Evolutionary conservation across 2,329 filamentous ascomycete genomes (phyloP), one percentile per base, ranked within the genome.

Genomic region (Paecilomyces sp.): DNA sequence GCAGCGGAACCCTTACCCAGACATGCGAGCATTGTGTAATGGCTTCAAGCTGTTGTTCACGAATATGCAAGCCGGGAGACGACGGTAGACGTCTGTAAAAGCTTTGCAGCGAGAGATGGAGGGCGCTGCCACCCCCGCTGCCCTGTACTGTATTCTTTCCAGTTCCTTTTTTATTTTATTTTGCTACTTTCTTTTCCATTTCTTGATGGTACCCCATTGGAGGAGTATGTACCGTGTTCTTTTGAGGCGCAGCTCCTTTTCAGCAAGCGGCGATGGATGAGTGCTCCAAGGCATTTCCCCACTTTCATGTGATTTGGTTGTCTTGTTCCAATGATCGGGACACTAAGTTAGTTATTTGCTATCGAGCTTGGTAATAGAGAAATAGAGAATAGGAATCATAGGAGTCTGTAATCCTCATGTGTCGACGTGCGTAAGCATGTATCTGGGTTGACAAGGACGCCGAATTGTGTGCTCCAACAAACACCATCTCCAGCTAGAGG

Each of bases 1-100:
- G 68, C 87, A 92, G 77, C 90, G 89, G 66, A 89, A 90, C 66
- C 85, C 88, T 57, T 99, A 99, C 72, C 93, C 94, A 0, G 92
- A 97, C 69, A 96, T 97, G 90, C 85, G 89, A 66, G 91, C 92
- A 55, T 80, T 99, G 63, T 96, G 93, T 81, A 99, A 99, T 77
- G 94, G 93, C 5, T 97, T 97, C 82, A 97, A 97, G 82, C 76
- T 93, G 70, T 82, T 92, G 58, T 92, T 92, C 72, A 81, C 82
- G 61, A 89, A 87, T 74, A 82, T 88, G 82, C 77, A 80, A 66
- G 71, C 67, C 34, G 65, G 67, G 13, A 70, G 67, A 63, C 65
- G 71, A 53, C 67, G 68, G 64, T 66, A 55, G 57, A 51, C 54
- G 30, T 30, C 7, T 53, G n/a, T 53, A 24, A 36, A 25, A 33